phyloP scores from a whole-genome alignment of 2,329 filamentous ascomycete species.

The Ascosphaera apis region DNA sequence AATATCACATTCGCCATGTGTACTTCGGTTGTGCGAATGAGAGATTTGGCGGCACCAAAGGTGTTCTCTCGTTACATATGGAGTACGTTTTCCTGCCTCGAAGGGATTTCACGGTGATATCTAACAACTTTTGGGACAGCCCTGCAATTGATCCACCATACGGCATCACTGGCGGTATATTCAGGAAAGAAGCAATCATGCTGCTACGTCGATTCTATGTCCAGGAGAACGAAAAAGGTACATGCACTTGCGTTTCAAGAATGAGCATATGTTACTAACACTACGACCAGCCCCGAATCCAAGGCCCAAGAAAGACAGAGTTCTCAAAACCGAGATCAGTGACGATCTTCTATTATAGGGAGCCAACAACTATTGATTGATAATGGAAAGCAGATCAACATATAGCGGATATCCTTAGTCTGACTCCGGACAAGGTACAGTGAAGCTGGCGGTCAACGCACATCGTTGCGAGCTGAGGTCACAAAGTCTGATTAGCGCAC shows the following conservation, averaged over 20 bases:
- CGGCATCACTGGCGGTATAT: constrained; percentile 66
- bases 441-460: too few relatives aligned
- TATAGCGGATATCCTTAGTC: too few relatives aligned
- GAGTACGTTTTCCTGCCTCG: constrained; percentile 25
- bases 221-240: constrained; percentile 86
- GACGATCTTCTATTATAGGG: constrained; percentile 1
- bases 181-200: constrained; percentile 80
- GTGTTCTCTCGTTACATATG: constrained; percentile 71
- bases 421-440: too few relatives aligned
- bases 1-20: constrained; percentile 68
- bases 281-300: constrained; percentile 34
- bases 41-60: constrained; percentile 87
- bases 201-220: constrained; percentile 86
- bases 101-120: too few relatives aligned
- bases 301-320: constrained; percentile 38
- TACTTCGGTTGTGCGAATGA: constrained; percentile 94
- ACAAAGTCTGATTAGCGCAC: too few relatives aligned
- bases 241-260: too few relatives aligned
- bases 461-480: too few relatives aligned
- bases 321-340: constrained; percentile 35
- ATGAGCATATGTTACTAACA: too few relatives aligned
- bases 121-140: constrained; percentile 21
- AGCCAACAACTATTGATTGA: too few relatives aligned
- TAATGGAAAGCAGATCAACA: too few relatives aligned
- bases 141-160: constrained; percentile 56